phyloP scores from a whole-genome alignment of 2,329 filamentous ascomycete genomes.

The Herpotrichia juniperi region DNA sequence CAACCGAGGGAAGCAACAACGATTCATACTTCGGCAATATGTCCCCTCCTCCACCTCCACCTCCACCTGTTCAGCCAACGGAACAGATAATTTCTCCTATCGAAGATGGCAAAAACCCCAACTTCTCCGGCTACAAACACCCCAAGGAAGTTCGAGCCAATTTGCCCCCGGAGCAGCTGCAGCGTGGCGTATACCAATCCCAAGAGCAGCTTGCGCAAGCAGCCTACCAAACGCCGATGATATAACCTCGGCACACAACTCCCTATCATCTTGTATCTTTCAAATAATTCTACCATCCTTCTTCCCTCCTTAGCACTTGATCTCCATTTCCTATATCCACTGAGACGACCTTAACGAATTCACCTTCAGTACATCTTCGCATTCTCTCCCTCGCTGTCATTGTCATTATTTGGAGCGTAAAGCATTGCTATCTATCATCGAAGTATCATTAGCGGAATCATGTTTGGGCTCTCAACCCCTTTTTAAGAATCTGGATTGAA shows the following conservation, averaged over 20 bases:
- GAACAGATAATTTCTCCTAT: constrained; percentile 50
- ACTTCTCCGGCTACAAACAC: constrained; percentile 42
- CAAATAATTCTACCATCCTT: constrained; percentile 3
- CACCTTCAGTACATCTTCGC: constrained; percentile 28
- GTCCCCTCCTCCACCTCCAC: constrained; percentile 44
- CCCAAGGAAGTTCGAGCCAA: constrained; percentile 57
- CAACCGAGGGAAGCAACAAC: constrained; percentile 30
- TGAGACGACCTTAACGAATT: constrained; percentile 39
- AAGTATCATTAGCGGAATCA: constrained; percentile 32
- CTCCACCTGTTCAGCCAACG: constrained; percentile 40
- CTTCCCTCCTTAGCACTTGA: constrained; percentile 2
- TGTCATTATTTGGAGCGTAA: constrained; percentile 26
- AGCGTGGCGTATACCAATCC: constrained; percentile 48
- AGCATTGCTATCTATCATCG: constrained; percentile 23
- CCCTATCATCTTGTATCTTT: constrained; percentile 1
- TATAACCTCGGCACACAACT: constrained; percentile 22
- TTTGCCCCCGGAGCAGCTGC: constrained; percentile 54
- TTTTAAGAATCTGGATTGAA: constrained; percentile 4
- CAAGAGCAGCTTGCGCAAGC: not conserved
- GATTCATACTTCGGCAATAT: constrained; percentile 36
- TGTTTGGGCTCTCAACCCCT: constrained; percentile 3
- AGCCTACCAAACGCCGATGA: constrained; percentile 41
- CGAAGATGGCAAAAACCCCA: constrained; percentile 25
- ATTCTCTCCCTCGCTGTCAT: constrained; percentile 13
- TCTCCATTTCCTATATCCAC: constrained; percentile 12